Evolutionary conservation across 306 rosid species (phyloP).

Genomic region (Quercus agrifolia): DNA sequence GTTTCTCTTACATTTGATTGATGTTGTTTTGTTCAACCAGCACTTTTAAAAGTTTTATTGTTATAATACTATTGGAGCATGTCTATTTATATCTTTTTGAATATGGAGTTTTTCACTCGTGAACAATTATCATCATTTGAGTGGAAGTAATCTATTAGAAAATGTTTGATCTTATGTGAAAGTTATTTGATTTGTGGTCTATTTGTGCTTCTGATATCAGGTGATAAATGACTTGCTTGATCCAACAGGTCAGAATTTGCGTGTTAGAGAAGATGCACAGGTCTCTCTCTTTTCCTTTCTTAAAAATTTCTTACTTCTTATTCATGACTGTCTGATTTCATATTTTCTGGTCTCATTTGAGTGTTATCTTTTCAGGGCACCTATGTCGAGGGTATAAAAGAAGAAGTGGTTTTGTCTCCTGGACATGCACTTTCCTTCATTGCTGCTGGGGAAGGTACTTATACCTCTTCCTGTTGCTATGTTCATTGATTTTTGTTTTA

Average conservation of each 20-base stretch:
- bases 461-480: constrained; percentile 10
- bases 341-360: constrained; percentile 1
- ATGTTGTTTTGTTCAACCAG: background rate
- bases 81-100: constrained; percentile 4
- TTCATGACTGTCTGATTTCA: constrained; percentile 3
- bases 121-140: background rate
- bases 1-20: background rate
- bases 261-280: constrained; percentile 99
- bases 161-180: background rate
- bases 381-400: constrained; percentile 98
- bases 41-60: background rate
- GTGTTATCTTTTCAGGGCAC: constrained; percentile 69
- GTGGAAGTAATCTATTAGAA: background rate
- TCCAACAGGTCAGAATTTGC: constrained; percentile 98
- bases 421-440: constrained; percentile 99
- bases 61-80: background rate
- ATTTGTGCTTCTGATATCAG: constrained; percentile 53
- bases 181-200: constrained; percentile 20
- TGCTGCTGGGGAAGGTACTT: constrained; percentile 98
- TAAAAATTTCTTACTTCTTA: background rate
- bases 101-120: background rate
- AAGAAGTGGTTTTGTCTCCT: constrained; percentile 97
- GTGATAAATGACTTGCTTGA: constrained; percentile 99
- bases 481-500: background rate
- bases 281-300: constrained; percentile 34